These are phyloP conservation scores for Salix purpurea DNA, from an alignment of 345 rosid genomes.

Conservation along the genomic window DNA sequence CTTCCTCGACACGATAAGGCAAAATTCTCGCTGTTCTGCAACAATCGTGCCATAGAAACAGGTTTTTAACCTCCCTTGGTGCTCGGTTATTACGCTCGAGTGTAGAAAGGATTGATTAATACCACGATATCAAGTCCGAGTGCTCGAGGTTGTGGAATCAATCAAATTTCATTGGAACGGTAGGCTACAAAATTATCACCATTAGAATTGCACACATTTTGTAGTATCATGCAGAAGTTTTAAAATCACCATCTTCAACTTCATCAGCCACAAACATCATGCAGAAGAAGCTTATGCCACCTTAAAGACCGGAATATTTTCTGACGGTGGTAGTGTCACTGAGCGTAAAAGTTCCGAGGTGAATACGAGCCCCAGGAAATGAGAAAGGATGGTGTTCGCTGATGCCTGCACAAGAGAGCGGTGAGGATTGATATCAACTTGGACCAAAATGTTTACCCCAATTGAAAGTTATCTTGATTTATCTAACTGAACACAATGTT, in stretches of 20 bases:
- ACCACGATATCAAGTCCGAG: background rate
- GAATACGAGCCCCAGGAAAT: constrained; percentile 83
- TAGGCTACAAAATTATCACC: background rate
- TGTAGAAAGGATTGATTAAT: background rate
- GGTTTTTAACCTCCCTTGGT: background rate
- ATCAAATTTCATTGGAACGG: background rate
- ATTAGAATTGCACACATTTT: background rate
- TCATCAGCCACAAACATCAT: constrained; percentile 24
- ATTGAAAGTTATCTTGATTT: too few relatives aligned
- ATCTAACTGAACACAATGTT: background rate
- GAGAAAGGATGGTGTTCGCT: constrained; percentile 90
- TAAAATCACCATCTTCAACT: constrained; percentile 9
- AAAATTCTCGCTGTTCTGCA: background rate
- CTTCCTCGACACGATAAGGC: background rate
- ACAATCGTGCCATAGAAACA: background rate
- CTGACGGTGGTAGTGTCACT: constrained; percentile 69
- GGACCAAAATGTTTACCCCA: background rate
- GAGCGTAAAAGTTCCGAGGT: constrained; percentile 90
- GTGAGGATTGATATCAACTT: background rate
- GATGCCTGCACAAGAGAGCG: constrained; percentile 62
- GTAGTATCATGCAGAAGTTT: background rate
- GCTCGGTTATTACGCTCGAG: background rate
- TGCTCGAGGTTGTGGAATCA: background rate
- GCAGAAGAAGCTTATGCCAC: constrained; percentile 37
- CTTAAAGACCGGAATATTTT: constrained; percentile 44